Conservation (phyloP, 495 filamentous ascomycete species). For the Corynascus novoguineensis region DNA sequence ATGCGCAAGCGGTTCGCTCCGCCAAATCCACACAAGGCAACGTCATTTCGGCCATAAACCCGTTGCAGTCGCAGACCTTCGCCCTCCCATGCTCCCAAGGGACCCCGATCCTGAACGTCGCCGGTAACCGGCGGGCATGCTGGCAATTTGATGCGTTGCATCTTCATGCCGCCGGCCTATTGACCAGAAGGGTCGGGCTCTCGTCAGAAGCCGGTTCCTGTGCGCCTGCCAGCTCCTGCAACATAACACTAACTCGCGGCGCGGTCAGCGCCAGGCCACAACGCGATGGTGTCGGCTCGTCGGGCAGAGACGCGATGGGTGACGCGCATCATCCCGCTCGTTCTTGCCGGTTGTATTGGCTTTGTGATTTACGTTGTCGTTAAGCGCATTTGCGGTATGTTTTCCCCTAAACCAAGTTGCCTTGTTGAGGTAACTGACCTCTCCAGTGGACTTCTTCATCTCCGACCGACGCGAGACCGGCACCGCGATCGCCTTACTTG, state of each 20-base stretch:
- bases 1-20: not conserved
- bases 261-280: not conserved
- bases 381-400: conserved; percentile 39
- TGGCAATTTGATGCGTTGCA: not conserved
- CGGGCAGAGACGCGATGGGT: conserved; percentile 42
- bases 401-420: too few species aligned
- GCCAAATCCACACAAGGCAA: not conserved
- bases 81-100: not conserved
- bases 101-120: not conserved
- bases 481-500: conserved; percentile 61
- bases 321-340: conserved; percentile 37
- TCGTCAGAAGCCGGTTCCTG: not conserved
- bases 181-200: not conserved
- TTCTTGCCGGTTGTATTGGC: conserved; percentile 35
- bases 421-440: not conserved
- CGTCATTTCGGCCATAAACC: not conserved
- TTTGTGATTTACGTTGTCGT: conserved; percentile 41
- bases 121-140: not conserved
- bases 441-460: conserved; percentile 60
- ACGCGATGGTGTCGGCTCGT: conserved; percentile 27
- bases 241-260: not conserved
- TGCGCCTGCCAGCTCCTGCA: not conserved
- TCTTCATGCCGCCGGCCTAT: not conserved
- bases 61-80: not conserved
- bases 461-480: conserved; percentile 44